Evolutionary conservation across 2,329 filamentous ascomycete species (phyloP), one percentile per base, ranked within the genome.

Genomic region (Aspergillus clavatus): DNA sequence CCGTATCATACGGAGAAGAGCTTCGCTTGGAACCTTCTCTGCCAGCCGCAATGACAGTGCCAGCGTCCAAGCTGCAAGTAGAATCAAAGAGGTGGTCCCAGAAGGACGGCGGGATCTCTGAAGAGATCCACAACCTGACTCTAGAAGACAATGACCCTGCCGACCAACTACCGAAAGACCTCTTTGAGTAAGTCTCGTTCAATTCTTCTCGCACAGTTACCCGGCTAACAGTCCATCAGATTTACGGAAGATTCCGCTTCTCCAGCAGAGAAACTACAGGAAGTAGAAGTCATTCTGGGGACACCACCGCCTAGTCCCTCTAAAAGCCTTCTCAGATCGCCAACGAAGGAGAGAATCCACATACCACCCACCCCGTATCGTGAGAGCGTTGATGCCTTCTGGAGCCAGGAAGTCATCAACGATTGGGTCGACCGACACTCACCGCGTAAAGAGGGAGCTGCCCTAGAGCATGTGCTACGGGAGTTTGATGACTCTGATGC

Each of bases 381-480:
- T 39, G 71, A 74, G 26, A 76, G 70, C 48, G 66, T 72, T 21
- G 77, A 80, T 53, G 72, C 68, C 1, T 80, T 80, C 56, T 80
- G 77, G 77, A 72, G 69, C 47, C 71, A 73, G 47, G 70, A 74
- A 22, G 58, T 68, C 18, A 71, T 76, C 45, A 77, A 77, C 52
- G 67, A 73, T 24, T 80, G 77, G 77, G 73, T 76, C 45, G 76
- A 80, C 36, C 67, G 72, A 28, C 71, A 77, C 56, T 79, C 76
- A 0, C 77, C 77, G 1, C 69, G 65, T 28, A 79, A 78, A 53
- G 42, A 5, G 19, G 31, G 8, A 12, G 19, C 18, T 16, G 18
- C 16, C 8, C 11, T 56, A 19, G 54, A 53, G 23, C 43, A 53
- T 21, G 46, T 61, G 7, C 54, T 63, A n/a, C 49, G 46, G 42